Evolutionary conservation across 2,329 filamentous ascomycete genomes (phyloP).

Genomic region (Fusarium stilboides): DNA sequence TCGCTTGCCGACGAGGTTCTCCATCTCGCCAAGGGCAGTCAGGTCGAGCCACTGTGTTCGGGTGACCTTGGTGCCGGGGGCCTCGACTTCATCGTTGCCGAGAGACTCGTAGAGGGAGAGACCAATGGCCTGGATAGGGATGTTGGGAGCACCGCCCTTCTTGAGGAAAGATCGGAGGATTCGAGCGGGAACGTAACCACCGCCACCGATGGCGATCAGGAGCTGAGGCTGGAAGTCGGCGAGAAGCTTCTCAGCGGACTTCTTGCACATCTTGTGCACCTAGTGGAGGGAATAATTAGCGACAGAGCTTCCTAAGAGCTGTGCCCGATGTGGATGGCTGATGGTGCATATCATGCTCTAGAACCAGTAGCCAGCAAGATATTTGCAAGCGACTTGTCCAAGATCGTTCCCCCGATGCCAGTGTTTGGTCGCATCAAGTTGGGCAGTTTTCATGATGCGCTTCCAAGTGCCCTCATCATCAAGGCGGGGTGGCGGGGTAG

Average conservation of each 20-base stretch:
- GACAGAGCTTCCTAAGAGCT: not conserved
- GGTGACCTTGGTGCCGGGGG: slow-evolving; percentile 90
- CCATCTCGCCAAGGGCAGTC: slow-evolving; percentile 81
- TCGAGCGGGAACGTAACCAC: slow-evolving; percentile 95
- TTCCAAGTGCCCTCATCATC: slow-evolving; percentile 38
- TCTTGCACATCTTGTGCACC: slow-evolving; percentile 98
- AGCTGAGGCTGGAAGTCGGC: slow-evolving; percentile 91
- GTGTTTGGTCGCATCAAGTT: slow-evolving; percentile 15
- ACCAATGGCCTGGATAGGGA: slow-evolving; percentile 98
- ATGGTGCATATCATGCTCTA: too few species aligned
- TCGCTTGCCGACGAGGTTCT: slow-evolving; percentile 56
- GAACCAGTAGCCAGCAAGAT: not conserved
- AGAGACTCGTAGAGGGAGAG: slow-evolving; percentile 96
- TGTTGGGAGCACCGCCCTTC: slow-evolving; percentile 87
- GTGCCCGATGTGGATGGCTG: not conserved
- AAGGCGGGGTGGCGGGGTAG: slow-evolving; percentile 51
- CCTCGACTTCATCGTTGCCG: slow-evolving; percentile 73
- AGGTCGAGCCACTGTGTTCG: slow-evolving; percentile 99
- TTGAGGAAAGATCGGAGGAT: slow-evolving; percentile 99
- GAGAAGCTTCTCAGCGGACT: slow-evolving; percentile 85
- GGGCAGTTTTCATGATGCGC: slow-evolving; percentile 33
- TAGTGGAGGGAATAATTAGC: slow-evolving; percentile 58
- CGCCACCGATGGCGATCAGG: slow-evolving; percentile 98
- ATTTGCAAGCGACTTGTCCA: not conserved
- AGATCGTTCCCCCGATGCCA: not conserved